Percentiles rank a stretch among this genome's conserved stretches.
Conservation (phyloP, 495 filamentous ascomycete genomes). For the Penicillium turbatum region DNA sequence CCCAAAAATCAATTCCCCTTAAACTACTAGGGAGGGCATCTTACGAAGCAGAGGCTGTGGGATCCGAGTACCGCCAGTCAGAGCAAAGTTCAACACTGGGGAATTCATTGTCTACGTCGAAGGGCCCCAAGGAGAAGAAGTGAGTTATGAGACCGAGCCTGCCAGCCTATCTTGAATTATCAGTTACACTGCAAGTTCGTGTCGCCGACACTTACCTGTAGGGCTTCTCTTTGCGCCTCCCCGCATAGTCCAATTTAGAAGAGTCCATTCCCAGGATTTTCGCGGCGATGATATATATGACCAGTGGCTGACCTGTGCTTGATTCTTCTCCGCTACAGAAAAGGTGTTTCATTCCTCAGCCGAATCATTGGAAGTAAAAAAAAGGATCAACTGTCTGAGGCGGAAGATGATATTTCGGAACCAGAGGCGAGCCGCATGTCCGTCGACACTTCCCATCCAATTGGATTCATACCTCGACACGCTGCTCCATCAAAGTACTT, state of each 20-base stretch:
- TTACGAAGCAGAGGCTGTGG: constrained; percentile 50
- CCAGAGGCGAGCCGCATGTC: constrained; percentile 68
- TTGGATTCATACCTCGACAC: constrained; percentile 82
- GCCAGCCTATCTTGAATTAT: constrained; percentile 1
- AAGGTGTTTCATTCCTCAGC: constrained; percentile 87
- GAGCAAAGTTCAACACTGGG: constrained; percentile 34
- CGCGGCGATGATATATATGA: neutral
- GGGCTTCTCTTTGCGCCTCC: neutral
- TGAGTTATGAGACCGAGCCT: constrained; percentile 33
- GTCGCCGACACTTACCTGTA: constrained; percentile 1
- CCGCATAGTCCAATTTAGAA: constrained; percentile 1
- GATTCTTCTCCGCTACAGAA: constrained; percentile 46
- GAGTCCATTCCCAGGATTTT: neutral
- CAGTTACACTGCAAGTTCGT: neutral
- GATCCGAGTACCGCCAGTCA: constrained; percentile 40
- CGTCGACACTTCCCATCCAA: constrained; percentile 72
- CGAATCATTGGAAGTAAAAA: constrained; percentile 80
- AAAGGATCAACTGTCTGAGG: constrained; percentile 48
- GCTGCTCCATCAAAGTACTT: constrained; percentile 91
- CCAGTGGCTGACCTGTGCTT: constrained; percentile 1
- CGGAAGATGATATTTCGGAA: constrained; percentile 68
- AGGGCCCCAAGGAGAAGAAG: constrained; percentile 62
- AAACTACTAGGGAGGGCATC: constrained; percentile 58
- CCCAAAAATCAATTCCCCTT: constrained; percentile 62
- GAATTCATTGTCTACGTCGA: constrained; percentile 44